These are phyloP conservation scores for Drechslerella stenobrocha DNA, from an alignment of 2,329 filamentous ascomycete species.

Conservation along the genomic window DNA sequence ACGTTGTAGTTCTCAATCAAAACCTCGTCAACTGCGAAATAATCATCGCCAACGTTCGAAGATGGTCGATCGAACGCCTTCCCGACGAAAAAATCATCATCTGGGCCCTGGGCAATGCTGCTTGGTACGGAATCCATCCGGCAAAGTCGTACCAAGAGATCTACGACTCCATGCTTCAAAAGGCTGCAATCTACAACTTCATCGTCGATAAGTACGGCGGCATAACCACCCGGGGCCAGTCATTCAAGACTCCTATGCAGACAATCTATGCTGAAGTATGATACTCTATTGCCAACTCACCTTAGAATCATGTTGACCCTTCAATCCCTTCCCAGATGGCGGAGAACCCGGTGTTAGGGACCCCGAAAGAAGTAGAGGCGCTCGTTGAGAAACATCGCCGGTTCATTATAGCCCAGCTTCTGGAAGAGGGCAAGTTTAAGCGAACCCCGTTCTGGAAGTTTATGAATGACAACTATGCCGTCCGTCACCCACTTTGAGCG, in stretches of 20 bases:
- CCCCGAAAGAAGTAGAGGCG: conserved; percentile 11
- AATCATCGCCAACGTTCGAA: conserved; percentile 44
- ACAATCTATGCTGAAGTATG: conserved; percentile 29
- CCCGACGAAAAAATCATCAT: conserved; percentile 50
- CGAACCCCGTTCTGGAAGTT: conserved; percentile 34
- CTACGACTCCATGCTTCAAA: conserved; percentile 49
- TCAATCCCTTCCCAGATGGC: conserved; percentile 15
- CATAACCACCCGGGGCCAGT: conserved; percentile 12
- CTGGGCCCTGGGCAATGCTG: conserved; percentile 50
- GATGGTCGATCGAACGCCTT: conserved; percentile 49
- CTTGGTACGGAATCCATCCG: conserved; percentile 51
- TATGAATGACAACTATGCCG: conserved; percentile 19
- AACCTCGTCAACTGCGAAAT: conserved; percentile 20
- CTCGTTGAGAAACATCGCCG: conserved; percentile 26
- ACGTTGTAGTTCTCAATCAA: conserved; percentile 16
- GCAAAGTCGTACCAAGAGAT: conserved; percentile 46
- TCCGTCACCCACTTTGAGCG: conserved; percentile 1
- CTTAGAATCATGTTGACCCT: not conserved
- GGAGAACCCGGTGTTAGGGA: conserved; percentile 23
- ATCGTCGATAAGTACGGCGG: conserved; percentile 50
- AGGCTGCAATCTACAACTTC: conserved; percentile 52
- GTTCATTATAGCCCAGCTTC: conserved; percentile 42
- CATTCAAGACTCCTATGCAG: conserved; percentile 21
- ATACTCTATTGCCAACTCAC: not conserved
- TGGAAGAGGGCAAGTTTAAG: conserved; percentile 26